Evolutionary conservation across 345 rosid genomes (phyloP), one percentile per base, ranked within the genome.

Genomic region (Linum lewisii): DNA sequence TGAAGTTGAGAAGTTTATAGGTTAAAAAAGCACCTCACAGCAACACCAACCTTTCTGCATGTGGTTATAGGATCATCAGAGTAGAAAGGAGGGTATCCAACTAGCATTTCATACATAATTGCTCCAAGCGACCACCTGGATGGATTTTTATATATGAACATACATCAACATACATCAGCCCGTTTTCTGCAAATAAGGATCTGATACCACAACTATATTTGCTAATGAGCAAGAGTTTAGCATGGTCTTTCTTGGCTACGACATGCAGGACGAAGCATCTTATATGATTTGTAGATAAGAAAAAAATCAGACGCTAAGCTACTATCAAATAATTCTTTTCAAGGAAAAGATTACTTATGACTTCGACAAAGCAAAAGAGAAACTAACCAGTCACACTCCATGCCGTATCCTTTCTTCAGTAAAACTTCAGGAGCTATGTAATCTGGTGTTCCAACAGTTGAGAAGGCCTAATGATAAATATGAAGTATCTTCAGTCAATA

Each of bases 31-130:
- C n/a, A n/a, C n/a, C n/a, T n/a, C n/a, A n/a, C n/a, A n/a, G n/a
- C n/a, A n/a, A n/a, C n/a, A n/a, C n/a, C n/a, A n/a, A 90, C 98
- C 98, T 91, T 91, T 81, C 92, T 83, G 82, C 98, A 91, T 51
- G 96, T 84, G 57, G 86, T 82, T 49, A 85, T 82, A 23, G 98
- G 92, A 63, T 91, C 96, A 66, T 88, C 95, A 0, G 93, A 78
- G 63, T 78, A 85, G 62, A 88, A 88, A 49, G 96, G 96, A 14
- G 93, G 86, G 70, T 83, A 88, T 45, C 96, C 96, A 59, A 88
- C 81, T 20, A 88, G 90, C 93, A 88, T 88, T 77, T 85, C 93
- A 52, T 85, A 88, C 96, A 88, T 80, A 63, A 88, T 85, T 13
- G 93, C 93, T 59, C 93, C 96, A 24, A 88, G 88, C n/a, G 96